These are phyloP conservation scores for Colletotrichum tamarilloi DNA, from an alignment of 2,329 filamentous ascomycete species.

Conservation along the genomic window DNA sequence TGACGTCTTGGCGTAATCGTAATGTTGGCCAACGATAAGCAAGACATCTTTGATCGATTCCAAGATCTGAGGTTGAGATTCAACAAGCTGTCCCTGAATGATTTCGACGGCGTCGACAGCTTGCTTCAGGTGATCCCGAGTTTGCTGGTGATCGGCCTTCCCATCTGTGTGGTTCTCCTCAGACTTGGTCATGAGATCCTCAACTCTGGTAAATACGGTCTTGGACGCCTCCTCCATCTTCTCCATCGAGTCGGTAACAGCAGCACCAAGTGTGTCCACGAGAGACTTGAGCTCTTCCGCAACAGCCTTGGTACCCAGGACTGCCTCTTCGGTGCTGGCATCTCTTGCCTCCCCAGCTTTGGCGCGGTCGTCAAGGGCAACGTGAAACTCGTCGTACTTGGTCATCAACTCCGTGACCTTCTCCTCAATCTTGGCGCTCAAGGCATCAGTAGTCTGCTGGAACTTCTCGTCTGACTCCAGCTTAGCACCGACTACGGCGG, in stretches of 20 bases:
- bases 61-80: conserved; percentile 90
- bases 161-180: conserved; percentile 80
- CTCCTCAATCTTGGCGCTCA: conserved; percentile 69
- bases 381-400: conserved; percentile 90
- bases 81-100: conserved; percentile 81
- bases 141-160: conserved; percentile 84
- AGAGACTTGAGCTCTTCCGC: conserved; percentile 89
- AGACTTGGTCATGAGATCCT: conserved; percentile 79
- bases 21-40: conserved; percentile 84
- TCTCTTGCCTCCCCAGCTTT: conserved; percentile 80
- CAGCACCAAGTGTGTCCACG: conserved; percentile 85
- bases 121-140: conserved; percentile 83
- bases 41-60: conserved; percentile 89
- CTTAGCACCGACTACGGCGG: conserved; percentile 82
- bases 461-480: conserved; percentile 87
- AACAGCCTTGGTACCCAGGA: conserved; percentile 80
- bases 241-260: conserved; percentile 84
- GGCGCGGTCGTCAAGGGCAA: conserved; percentile 77
- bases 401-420: conserved; percentile 80
- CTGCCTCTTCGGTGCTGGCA: conserved; percentile 76
- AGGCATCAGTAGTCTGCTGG: conserved; percentile 64
- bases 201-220: conserved; percentile 85
- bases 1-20: conserved; percentile 83
- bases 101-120: conserved; percentile 78
- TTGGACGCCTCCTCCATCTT: conserved; percentile 90